Evolutionary conservation across 2,329 filamentous ascomycete species (phyloP), one percentile per base, ranked within the genome.

Genomic region (Botrytis byssoidea): DNA sequence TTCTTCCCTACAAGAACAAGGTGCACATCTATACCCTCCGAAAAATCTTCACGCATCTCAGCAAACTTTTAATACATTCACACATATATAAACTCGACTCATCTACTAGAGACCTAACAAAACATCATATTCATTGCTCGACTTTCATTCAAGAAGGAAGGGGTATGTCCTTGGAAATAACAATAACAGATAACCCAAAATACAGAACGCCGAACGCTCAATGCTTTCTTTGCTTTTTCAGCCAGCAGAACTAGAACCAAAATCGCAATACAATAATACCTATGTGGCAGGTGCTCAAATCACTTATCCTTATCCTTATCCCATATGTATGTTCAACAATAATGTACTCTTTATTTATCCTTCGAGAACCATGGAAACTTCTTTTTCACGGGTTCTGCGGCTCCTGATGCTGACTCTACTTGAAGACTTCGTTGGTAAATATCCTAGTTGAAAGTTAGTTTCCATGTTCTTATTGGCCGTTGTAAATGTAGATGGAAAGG

Each of bases 341-440:
- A 18, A 68, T 55, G 18, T 18, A 57, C 14, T 29, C 51, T 48
- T 63, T 70, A 77, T 60, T 78, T 78, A 60, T 80, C 75, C 65
- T 79, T 81, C 72, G 81, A 79, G 72, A 91, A 88, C 89, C 89
- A 91, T 18, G 88, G 87, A 78, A 91, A 91, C 80, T 90, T 91
- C 83, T 90, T 91, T 83, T 88, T 91, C 72, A 83, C 81, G 40
- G 84, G 81, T 65, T 90, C 88, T 8, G 83, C 77, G 9, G 84
- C 82, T 1, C 84, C 84, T 80, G 82, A 83, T 81, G 82, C 74
- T 66, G 85, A 88, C 80, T 91, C 89, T 29, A 91, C 83, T 74
- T 88, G 84, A 20, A 89, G 76, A 80, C 89, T 91, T 72, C 89
- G 85, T 79, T 90, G 88, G 78, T 91, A 91, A 59, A 91, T 88